Conservation (phyloP, 768 basidiomycete genomes). For the Symmetrospora coprosmae region DNA sequence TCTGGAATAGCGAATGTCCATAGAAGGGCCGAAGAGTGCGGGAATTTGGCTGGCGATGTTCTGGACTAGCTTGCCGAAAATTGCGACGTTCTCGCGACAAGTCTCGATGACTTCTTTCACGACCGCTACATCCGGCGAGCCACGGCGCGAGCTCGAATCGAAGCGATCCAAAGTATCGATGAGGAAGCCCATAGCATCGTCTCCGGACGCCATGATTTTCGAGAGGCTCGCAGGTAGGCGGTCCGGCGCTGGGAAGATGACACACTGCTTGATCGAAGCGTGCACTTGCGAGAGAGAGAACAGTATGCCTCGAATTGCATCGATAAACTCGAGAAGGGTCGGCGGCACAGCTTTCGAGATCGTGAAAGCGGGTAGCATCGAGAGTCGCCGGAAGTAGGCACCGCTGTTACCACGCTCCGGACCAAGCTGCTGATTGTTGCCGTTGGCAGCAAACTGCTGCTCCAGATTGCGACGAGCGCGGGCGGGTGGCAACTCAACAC, state of each 20-base stretch:
- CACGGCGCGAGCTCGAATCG: slow-evolving; percentile 58
- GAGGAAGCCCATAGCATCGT: slow-evolving; percentile 61
- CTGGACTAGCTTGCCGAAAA: slow-evolving; percentile 74
- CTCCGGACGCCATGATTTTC: slow-evolving; percentile 75
- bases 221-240: slow-evolving; percentile 62
- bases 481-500: no score
- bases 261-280: slow-evolving; percentile 74
- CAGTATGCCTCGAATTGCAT: slow-evolving; percentile 79
- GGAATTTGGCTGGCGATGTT: slow-evolving; percentile 68
- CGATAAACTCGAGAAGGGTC: slow-evolving; percentile 55
- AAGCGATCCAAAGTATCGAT: slow-evolving; percentile 83
- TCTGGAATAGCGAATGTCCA: slow-evolving; percentile 74
- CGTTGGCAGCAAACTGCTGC: slow-evolving; percentile 18
- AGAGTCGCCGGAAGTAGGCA: slow-evolving; percentile 86
- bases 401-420: slow-evolving; percentile 48
- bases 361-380: slow-evolving; percentile 52
- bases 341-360: slow-evolving; percentile 56
- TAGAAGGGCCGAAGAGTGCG: slow-evolving; percentile 49
- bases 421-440: slow-evolving; percentile 36
- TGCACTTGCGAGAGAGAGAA: slow-evolving; percentile 86
- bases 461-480: not conserved
- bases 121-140: slow-evolving; percentile 53
- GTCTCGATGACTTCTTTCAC: slow-evolving; percentile 67
- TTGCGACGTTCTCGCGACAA: slow-evolving; percentile 66
- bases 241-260: slow-evolving; percentile 65